These are phyloP conservation scores for Aspergillus haitiensis DNA, from an alignment of 495 filamentous ascomycete genomes.

Conservation along the genomic window DNA sequence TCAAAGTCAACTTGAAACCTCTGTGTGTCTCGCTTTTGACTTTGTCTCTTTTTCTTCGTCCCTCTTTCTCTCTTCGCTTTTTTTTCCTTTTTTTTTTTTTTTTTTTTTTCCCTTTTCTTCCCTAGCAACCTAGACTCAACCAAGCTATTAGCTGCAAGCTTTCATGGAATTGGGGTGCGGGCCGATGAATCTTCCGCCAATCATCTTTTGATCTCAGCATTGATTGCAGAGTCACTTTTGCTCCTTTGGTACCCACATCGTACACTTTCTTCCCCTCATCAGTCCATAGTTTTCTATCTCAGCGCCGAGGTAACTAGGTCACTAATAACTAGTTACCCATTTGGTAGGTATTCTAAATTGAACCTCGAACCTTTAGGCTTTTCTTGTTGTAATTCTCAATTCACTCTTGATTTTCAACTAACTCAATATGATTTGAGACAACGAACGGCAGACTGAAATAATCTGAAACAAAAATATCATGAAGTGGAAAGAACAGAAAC, in stretches of 20 bases:
- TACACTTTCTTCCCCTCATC: not conserved
- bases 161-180: conserved; percentile 22
- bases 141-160: conserved; percentile 9
- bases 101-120: not conserved
- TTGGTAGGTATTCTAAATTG: no score
- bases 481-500: not conserved
- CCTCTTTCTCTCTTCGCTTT: conserved; percentile 1
- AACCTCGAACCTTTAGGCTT: no score
- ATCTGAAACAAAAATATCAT: not conserved
- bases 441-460: not conserved
- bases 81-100: conserved; percentile 5
- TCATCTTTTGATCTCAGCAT: not conserved
- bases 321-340: no score
- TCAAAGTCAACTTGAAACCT: not conserved
- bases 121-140: not conserved
- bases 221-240: not conserved
- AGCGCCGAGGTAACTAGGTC: no score
- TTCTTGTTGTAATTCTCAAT: no score
- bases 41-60: not conserved
- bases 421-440: not conserved
- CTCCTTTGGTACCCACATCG: not conserved
- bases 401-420: not conserved
- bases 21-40: not conserved
- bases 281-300: not conserved
- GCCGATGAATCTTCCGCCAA: conserved; percentile 29